Evolutionary conservation across 768 basidiomycete species (phyloP).

Genomic region (Coprinellus aureogranulatus): DNA sequence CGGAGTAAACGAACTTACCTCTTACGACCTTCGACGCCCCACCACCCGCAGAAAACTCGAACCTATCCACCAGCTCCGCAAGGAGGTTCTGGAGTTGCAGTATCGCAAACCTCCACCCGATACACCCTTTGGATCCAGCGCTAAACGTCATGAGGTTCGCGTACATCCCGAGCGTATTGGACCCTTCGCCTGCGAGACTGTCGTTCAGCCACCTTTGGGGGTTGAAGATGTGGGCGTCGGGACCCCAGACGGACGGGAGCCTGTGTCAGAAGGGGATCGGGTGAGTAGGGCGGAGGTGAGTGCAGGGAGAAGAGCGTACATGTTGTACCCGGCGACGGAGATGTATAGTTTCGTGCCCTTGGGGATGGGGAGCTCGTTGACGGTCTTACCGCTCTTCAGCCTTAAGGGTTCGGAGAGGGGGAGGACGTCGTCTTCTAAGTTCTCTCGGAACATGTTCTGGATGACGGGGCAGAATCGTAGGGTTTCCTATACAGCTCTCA

Average conservation of each 20-base stretch:
- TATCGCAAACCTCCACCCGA: neutral
- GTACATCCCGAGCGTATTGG: constrained; percentile 1
- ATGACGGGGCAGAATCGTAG: constrained; percentile 54
- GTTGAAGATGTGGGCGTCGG: neutral
- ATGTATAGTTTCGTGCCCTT: constrained; percentile 50
- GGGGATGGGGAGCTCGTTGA: constrained; percentile 45
- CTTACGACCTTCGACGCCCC: neutral
- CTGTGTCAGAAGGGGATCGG: neutral
- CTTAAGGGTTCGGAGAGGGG: constrained; percentile 55
- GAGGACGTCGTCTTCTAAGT: constrained; percentile 52
- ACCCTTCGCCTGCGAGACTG: neutral
- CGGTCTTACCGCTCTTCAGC: constrained; percentile 41
- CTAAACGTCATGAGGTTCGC: neutral
- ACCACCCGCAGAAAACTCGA: neutral
- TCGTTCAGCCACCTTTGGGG: neutral
- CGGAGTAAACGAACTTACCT: neutral
- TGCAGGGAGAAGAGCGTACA: too few relatives aligned
- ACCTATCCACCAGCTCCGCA: neutral
- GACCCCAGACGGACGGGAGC: neutral
- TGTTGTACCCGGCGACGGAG: constrained; percentile 56
- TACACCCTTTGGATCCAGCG: neutral
- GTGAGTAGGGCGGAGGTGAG: too few relatives aligned
- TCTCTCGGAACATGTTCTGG: constrained; percentile 49
- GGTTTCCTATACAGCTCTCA: too few relatives aligned
- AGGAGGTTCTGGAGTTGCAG: neutral